Conservation (phyloP, 768 basidiomycete genomes). For the Pleurotus pulmonarius region DNA sequence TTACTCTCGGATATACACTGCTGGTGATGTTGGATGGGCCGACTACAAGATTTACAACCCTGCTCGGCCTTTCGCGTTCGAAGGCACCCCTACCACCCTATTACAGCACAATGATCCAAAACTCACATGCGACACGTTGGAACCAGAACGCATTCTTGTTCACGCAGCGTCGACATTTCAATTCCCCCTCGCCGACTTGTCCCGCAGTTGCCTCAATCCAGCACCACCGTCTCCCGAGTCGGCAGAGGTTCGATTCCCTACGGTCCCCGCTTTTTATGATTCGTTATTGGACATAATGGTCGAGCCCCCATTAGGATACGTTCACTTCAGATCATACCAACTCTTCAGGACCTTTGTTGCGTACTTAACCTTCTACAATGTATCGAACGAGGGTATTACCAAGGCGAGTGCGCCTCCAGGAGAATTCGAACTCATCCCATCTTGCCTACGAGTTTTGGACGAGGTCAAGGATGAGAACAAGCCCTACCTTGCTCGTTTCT, state of each 20-base stretch:
- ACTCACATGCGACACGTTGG: neutral
- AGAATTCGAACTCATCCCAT: neutral
- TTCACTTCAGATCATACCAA: neutral
- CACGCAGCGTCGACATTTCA: conserved; percentile 13
- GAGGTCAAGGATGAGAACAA: neutral
- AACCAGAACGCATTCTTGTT: conserved; percentile 10
- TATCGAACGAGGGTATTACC: conserved; percentile 1
- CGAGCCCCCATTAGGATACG: neutral
- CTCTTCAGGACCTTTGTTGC: neutral
- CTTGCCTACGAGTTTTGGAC: neutral
- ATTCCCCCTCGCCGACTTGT: conserved; percentile 13
- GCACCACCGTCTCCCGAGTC: conserved; percentile 7
- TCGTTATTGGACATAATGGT: neutral
- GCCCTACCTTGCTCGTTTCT: neutral
- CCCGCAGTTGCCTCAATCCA: conserved; percentile 10
- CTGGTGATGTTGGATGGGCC: neutral
- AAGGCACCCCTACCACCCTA: neutral
- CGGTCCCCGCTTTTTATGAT: conserved; percentile 8
- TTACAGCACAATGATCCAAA: neutral
- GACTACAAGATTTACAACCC: neutral
- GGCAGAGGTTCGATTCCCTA: conserved; percentile 11
- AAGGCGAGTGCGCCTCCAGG: neutral
- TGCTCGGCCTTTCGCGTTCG: neutral
- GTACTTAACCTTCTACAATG: neutral
- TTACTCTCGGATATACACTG: neutral